phyloP scores from a whole-genome alignment of 371 early-diverging fungal genomes.

The Mortierella sp. region DNA sequence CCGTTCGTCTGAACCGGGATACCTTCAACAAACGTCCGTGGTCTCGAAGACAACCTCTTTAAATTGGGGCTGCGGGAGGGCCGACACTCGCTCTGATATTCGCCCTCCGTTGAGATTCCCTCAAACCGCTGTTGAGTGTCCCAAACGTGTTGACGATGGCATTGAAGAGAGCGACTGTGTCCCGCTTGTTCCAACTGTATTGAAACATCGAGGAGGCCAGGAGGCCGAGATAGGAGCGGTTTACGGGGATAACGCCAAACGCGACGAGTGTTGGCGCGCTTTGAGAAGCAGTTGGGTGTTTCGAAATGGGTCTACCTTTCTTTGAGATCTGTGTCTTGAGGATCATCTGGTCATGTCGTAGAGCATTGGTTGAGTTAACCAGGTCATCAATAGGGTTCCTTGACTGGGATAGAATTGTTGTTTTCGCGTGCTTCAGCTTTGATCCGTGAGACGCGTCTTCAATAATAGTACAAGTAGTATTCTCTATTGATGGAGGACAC shows the following conservation, averaged over 20 bases:
- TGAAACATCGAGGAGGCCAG: too few relatives aligned
- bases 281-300: conserved; percentile 26
- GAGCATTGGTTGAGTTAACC: neutral
- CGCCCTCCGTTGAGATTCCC: neutral
- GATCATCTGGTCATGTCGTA: conserved; percentile 31
- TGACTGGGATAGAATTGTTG: conserved; percentile 3
- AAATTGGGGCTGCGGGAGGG: neutral
- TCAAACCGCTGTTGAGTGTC: neutral
- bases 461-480: neutral
- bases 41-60: neutral
- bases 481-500: neutral
- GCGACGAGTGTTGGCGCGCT: conserved; percentile 24
- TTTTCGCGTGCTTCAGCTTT: conserved; percentile 33
- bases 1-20: conserved; percentile 8
- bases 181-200: too few relatives aligned
- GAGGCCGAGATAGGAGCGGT: too few relatives aligned
- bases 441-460: conserved; percentile 12
- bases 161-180: neutral
- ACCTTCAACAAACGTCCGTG: conserved; percentile 6
- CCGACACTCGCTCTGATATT: neutral
- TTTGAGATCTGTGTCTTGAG: conserved; percentile 52
- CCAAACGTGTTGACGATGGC: conserved; percentile 1
- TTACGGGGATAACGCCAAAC: conserved; percentile 18
- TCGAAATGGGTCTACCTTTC: conserved; percentile 51
- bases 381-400: neutral